Evolutionary conservation across 2,329 filamentous ascomycete species (phyloP), one percentile per base, ranked within the genome.

Genomic region (Venturia oleaginea): DNA sequence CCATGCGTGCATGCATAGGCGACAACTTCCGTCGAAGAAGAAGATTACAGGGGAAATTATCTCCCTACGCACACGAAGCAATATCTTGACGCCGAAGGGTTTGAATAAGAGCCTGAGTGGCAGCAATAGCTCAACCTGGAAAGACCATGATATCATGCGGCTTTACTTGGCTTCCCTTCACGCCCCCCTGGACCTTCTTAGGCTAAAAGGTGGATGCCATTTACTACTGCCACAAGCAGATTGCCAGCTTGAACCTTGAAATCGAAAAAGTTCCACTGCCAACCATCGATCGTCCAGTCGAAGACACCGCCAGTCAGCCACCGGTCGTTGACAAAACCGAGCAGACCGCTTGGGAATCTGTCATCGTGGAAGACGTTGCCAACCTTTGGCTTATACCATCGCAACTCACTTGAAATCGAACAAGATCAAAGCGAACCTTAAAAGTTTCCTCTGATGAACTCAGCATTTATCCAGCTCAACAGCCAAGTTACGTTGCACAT

Each of bases 381-480:
- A 17, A 17, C 13, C 38, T 40, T 1, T 40, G 38, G 38, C 42
- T n/a, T 1, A 17, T 22, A 22, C n/a, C 42, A 40, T 15, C 17
- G 2, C 38, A 40, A 15, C n/a, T 10, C 42, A 22, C 72, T 92
- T 62, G 92, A 97, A 73, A 96, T 99, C 63, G 92, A 96, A 69
- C 80, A 88, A 55, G 94, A 97, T 68, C 94, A 99, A 73, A 83
- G 88, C 62, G 82, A 94, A 61, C 88, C 90, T 0, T 92, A 97
- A 68, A 86, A 88, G 3, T 97, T 91, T 67, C 92, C 93, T 0
- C 78, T 92, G 59, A 95, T 97, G 92, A 96, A 90, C 71, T 96
- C 93, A 0, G 94, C 94, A 0, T 99, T 99, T 70, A 92, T 99
- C 67, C 94, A 99, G 73, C 99, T 99, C 81, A 96, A 97, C 72